phyloP scores from a whole-genome alignment of 1,284 basidiomycete species.

The Cutaneotrichosporon sp. region DNA sequence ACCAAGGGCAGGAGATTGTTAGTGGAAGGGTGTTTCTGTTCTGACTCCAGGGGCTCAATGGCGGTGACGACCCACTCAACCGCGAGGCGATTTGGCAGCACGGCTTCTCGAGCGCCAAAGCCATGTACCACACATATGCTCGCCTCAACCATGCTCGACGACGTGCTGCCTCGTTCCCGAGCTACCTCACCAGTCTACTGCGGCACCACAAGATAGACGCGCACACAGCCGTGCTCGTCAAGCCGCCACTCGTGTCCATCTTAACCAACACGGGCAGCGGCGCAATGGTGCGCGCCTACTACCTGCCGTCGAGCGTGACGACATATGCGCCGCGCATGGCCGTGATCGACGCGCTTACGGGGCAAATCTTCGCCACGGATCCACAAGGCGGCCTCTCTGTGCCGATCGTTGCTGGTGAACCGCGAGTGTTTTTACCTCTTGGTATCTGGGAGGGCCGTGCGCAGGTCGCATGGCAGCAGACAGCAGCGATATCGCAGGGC shows the following conservation, averaged over 20 bases:
- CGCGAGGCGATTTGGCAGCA: slow-evolving; percentile 48
- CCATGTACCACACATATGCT: slow-evolving; percentile 55
- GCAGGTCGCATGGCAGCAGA: slow-evolving; percentile 12
- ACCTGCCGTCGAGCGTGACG: slow-evolving; percentile 32
- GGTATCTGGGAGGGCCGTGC: slow-evolving; percentile 14
- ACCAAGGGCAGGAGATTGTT: slow-evolving; percentile 55
- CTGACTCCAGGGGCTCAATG: slow-evolving; percentile 49
- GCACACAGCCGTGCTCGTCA: slow-evolving; percentile 57
- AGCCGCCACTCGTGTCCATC: slow-evolving; percentile 61
- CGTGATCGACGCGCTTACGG: slow-evolving; percentile 62
- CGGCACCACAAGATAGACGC: slow-evolving; percentile 43
- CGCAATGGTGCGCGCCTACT: slow-evolving; percentile 36
- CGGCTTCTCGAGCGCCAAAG: slow-evolving; percentile 49
- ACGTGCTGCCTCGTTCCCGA: slow-evolving; percentile 50
- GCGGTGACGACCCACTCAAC: slow-evolving; percentile 49
- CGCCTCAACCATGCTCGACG: slow-evolving; percentile 61
- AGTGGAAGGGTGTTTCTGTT: slow-evolving; percentile 6
- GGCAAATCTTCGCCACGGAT: slow-evolving; percentile 52
- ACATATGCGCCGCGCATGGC: slow-evolving; percentile 52
- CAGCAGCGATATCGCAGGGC: not conserved
- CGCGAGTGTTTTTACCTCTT: slow-evolving; percentile 39
- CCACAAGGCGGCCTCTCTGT: slow-evolving; percentile 49
- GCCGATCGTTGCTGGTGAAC: slow-evolving; percentile 34
- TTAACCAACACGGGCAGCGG: slow-evolving; percentile 60
- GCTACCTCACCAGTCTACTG: slow-evolving; percentile 58